Evolutionary conservation across 2,329 filamentous ascomycete species (phyloP), one percentile per base, ranked within the genome.

Genomic region (Beauveria scarabaeidicola): DNA sequence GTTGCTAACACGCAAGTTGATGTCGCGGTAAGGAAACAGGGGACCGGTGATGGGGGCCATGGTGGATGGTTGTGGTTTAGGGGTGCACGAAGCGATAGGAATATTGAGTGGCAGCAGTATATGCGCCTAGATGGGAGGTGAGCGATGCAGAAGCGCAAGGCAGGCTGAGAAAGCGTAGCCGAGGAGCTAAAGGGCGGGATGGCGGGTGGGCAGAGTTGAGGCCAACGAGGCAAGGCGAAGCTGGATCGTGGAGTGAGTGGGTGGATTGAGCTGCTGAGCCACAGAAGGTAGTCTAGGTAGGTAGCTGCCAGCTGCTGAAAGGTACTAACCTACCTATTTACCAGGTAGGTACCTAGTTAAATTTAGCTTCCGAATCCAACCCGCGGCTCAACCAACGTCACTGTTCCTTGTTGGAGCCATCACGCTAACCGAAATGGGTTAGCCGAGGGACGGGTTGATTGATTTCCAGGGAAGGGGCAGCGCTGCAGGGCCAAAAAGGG

Each of bases 1-100:
- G 68, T 90, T 81, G 56, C 93, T 91, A 65, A 91, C 89, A 75
- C 96, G 91, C 73, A 99, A 86, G 74, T 97, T 99, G 79, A 97
- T 95, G 79, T 99, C 94, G 71, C 93, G 85, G 76, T 92, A 99
- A 23, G 93, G 94, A 66, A 84, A 74, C 64, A 72, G 70, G 54
- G 71, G 64, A 58, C 67, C 66, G 41, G 69, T 69, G 41, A 74
- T 66, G 60, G 73, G 69, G 61, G 73, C 72, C 75, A 78, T 77
- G 52, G 43, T 66, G 59, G n/a, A 7, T 3, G 40, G 10, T 7
- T 27, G 47, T 27, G 47, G 11, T 36, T 15, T 13, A 4, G 13
- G 46, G 36, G 36, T 29, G 46, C 32, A n/a, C 21, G 5, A 23
- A 17, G 36, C 32, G 46, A 32, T n/a, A 5, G 15, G n/a, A 51